Base-by-base conservation (phyloP, 1,284 basidiomycete genomes). In the Microbotryomycetes sp. region DNA sequence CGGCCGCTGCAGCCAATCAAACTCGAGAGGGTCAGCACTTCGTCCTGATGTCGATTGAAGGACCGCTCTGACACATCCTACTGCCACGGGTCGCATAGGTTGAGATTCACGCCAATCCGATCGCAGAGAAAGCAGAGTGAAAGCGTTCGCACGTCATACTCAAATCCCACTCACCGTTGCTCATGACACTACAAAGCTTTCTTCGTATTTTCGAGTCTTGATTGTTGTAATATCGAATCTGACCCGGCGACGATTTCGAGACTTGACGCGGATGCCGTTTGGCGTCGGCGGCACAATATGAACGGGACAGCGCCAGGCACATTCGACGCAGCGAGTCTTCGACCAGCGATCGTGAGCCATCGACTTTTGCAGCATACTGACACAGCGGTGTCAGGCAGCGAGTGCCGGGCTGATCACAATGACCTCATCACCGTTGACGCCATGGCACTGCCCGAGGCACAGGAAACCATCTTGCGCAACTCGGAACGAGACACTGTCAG, bases 61-160 rank as follows among this genome's bases (percentile, higher is more conserved):
- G 48, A 65, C 55, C 26, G 25, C 47, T 36, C 51, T 58, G 49
- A 31, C 50, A 52, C 26, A 26, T 48, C 14, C 48, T 47, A 50
- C 64, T 47, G 49, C 54, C 47, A 59, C 56, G 63, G 46, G 15
- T 26, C 48, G 9, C 64, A 29, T 74, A 92, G 88, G 79, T 96
- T 45, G 92, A 89, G 12, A 88, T 97, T 32, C 94, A 98, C 74
- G 88, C 93, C 32, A 98, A 98, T 76, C 94, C 94, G 9, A 84
- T 92, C 62, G 91, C 91, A 28, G 86, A 90, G 29, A 49, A 46
- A 49, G 5, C n/a, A 4, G 52, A 42, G 12, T 42, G 36, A 42
- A 42, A 19, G n/a, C n/a, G n/a, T n/a, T n/a, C n/a, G n/a, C n/a
- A n/a, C n/a, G n/a, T n/a, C n/a, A n/a, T n/a, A n/a, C n/a, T n/a